A percentile compares a stretch with the other conserved stretches of the same genome.
These are phyloP conservation scores for Melaleuca alternifolia DNA, from an alignment of 345 rosid species.

Conservation along the genomic window DNA sequence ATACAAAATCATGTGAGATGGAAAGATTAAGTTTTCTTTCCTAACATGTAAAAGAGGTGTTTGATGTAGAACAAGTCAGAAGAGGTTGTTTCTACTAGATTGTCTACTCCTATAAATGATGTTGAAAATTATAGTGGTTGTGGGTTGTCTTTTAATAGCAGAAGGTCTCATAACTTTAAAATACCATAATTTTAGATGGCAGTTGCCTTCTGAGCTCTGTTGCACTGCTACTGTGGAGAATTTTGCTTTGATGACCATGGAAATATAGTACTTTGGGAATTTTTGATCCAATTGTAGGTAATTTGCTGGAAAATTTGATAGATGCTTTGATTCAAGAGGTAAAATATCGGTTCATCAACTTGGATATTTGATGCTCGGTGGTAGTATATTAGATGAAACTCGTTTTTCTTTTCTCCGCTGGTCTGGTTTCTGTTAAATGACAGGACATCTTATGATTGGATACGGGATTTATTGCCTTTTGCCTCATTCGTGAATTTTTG, in stretches of 20 bases:
- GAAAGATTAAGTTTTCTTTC: neutral
- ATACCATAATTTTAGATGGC: neutral
- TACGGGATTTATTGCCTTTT: neutral
- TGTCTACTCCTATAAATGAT: accelerated
- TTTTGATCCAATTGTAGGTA: neutral
- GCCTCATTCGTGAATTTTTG: neutral
- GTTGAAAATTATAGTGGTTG: neutral
- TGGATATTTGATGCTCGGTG: neutral
- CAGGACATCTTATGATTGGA: neutral
- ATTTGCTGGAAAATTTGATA: neutral
- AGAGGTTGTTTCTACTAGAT: neutral
- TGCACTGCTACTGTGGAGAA: neutral
- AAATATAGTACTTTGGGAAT: neutral
- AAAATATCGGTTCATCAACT: neutral
- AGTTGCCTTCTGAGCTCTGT: neutral
- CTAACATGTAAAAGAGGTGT: neutral
- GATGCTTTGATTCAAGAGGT: neutral
- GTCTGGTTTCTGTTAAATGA: neutral
- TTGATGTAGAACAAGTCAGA: neutral
- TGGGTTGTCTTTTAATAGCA: neutral
- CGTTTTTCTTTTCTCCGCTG: neutral
- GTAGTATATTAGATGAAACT: neutral
- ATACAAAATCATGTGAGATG: neutral
- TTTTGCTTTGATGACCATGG: neutral
- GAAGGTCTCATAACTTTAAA: neutral